Conservation (phyloP, 306 rosid genomes). For the Vigna angularis region DNA sequence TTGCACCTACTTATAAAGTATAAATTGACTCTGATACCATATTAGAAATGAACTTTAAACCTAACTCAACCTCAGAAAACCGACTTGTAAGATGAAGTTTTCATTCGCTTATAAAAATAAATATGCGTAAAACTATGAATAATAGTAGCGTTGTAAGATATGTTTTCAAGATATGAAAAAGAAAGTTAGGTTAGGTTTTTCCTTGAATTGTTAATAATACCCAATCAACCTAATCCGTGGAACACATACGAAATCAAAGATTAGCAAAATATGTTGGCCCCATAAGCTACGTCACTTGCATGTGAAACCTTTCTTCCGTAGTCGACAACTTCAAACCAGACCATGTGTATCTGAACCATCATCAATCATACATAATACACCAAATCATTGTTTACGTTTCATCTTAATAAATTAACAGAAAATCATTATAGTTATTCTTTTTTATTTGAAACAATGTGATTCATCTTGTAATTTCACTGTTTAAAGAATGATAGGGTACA, state of each 20-base stretch:
- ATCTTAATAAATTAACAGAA: too few species aligned
- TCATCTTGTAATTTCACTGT: not conserved
- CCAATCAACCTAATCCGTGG: constrained; percentile 49
- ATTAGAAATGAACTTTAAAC: fast-evolving
- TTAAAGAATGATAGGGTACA: too few species aligned
- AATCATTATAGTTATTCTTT: too few species aligned
- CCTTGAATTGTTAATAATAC: constrained; percentile 15
- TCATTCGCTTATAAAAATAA: too few species aligned
- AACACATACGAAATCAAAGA: constrained; percentile 3
- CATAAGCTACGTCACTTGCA: constrained; percentile 39
- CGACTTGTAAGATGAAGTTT: too few species aligned
- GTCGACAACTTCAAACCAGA: constrained; percentile 32
- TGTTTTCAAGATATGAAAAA: not conserved
- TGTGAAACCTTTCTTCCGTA: constrained; percentile 40
- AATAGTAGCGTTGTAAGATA: too few species aligned
- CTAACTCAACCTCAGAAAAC: too few species aligned
- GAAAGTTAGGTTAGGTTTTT: constrained; percentile 11
- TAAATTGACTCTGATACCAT: too few species aligned
- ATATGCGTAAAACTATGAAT: too few species aligned
- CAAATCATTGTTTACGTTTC: too few species aligned
- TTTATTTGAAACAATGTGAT: too few species aligned
- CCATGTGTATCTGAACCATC: constrained; percentile 32
- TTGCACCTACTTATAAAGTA: too few species aligned
- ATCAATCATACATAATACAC: not conserved
- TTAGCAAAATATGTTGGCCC: constrained; percentile 8